These are phyloP conservation scores for Comarum palustre DNA, from an alignment of 306 rosid species.

Conservation along the genomic window DNA sequence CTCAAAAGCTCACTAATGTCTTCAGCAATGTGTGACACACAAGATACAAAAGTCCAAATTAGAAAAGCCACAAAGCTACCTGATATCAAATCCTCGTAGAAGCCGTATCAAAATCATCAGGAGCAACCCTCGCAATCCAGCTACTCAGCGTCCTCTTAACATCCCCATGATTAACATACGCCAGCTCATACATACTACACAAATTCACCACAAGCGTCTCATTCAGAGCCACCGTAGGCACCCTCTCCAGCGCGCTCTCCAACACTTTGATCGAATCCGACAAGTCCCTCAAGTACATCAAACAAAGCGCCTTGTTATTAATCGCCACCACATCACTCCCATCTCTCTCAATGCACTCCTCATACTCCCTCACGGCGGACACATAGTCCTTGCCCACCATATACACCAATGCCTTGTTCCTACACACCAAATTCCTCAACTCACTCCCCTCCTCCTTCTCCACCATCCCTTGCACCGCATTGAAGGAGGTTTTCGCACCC, in stretches of 20 bases:
- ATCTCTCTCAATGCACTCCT: slow-evolving; percentile 82
- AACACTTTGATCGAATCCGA: slow-evolving; percentile 87
- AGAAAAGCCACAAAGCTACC: slow-evolving; percentile 35
- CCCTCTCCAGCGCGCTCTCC: slow-evolving; percentile 84
- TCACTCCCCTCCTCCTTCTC: slow-evolving; percentile 35
- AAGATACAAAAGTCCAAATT: background rate
- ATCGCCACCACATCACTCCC: slow-evolving; percentile 58
- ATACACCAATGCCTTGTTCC: slow-evolving; percentile 77
- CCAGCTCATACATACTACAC: slow-evolving; percentile 97
- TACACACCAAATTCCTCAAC: slow-evolving; percentile 56
- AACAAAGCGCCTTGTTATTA: slow-evolving; percentile 81
- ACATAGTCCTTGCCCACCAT: slow-evolving; percentile 88
- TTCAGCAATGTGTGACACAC: background rate
- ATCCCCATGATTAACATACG: slow-evolving; percentile 91
- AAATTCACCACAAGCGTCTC: slow-evolving; percentile 81
- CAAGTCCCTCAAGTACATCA: slow-evolving; percentile 90
- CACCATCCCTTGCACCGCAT: slow-evolving; percentile 49
- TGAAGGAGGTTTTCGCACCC: slow-evolving; percentile 68
- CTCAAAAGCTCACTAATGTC: background rate
- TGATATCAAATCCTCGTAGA: slow-evolving; percentile 61
- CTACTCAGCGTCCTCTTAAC: slow-evolving; percentile 77
- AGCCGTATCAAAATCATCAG: slow-evolving; percentile 83
- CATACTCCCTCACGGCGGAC: slow-evolving; percentile 91
- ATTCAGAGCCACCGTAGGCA: slow-evolving; percentile 77
- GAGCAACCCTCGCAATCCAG: slow-evolving; percentile 96